Conservation (phyloP, 352 stramenopile genomes). For the Phytophthora palmivora region DNA sequence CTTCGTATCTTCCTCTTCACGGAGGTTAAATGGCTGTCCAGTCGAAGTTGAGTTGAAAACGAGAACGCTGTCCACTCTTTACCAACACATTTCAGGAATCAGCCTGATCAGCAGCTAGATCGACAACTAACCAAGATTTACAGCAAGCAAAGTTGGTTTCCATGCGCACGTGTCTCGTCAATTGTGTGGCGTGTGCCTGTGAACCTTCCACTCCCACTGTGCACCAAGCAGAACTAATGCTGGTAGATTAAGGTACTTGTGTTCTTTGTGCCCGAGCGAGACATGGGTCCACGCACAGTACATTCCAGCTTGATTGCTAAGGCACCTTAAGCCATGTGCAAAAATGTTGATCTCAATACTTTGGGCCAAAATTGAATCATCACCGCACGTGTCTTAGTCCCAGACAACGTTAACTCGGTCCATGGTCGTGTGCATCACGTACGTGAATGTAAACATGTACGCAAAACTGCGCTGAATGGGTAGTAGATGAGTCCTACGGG, state of each 20-base stretch:
- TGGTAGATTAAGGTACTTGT: slow-evolving; percentile 3
- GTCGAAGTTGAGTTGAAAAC: no score
- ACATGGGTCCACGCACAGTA: not conserved
- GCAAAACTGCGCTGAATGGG: no score
- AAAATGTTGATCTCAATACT: no score
- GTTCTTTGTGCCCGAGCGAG: not conserved
- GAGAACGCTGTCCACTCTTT: no score
- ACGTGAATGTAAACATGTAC: no score
- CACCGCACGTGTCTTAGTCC: not conserved
- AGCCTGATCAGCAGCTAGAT: not conserved
- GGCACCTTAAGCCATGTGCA: slow-evolving; percentile 2
- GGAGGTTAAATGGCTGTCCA: no score
- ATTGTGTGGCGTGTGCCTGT: slow-evolving; percentile 13
- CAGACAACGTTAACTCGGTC: slow-evolving; percentile 1
- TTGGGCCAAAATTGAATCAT: slow-evolving; percentile 5
- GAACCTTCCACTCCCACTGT: slow-evolving; percentile 16
- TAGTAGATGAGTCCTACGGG: not conserved
- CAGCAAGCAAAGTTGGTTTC: slow-evolving; percentile 15
- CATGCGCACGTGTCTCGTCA: not conserved
- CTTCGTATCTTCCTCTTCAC: no score
- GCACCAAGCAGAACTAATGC: slow-evolving; percentile 22
- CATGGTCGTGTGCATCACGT: no score
- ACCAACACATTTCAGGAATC: not conserved
- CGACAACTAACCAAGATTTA: not conserved
- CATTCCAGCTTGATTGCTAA: slow-evolving; percentile 15